These are phyloP conservation scores for Emergomyces pasteurianus DNA, from an alignment of 2,329 filamentous ascomycete genomes.

Conservation along the genomic window DNA sequence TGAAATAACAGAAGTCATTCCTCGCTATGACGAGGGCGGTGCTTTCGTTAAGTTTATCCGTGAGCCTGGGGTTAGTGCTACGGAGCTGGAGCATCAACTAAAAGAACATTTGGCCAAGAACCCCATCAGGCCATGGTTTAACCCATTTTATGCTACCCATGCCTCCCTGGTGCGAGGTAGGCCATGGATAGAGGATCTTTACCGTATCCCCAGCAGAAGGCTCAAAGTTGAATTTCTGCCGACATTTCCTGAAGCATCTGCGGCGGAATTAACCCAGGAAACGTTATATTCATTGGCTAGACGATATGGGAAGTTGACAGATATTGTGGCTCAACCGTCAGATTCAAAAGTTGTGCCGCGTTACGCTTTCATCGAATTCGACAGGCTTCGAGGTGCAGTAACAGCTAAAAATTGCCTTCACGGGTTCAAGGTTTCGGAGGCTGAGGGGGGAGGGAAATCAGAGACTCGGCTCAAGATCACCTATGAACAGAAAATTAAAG, in stretches of 20 bases:
- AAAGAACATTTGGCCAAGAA: slow-evolving; percentile 53
- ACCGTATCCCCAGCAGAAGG: slow-evolving; percentile 63
- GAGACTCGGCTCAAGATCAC: slow-evolving; percentile 70
- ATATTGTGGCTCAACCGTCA: slow-evolving; percentile 69
- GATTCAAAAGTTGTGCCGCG: slow-evolving; percentile 77
- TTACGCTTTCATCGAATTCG: slow-evolving; percentile 70
- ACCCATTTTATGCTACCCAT: slow-evolving; percentile 60
- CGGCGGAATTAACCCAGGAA: slow-evolving; percentile 74
- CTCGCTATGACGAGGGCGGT: slow-evolving; percentile 79
- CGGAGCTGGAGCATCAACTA: slow-evolving; percentile 50
- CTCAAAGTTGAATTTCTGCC: slow-evolving; percentile 78
- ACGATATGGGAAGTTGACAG: slow-evolving; percentile 76
- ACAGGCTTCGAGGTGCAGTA: slow-evolving; percentile 59
- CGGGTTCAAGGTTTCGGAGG: slow-evolving; percentile 59
- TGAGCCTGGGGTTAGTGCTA: slow-evolving; percentile 33
- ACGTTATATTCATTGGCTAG: slow-evolving; percentile 77
- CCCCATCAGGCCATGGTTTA: slow-evolving; percentile 81
- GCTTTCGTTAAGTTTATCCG: slow-evolving; percentile 79
- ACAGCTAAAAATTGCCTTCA: slow-evolving; percentile 91
- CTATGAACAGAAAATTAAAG: slow-evolving; percentile 68
- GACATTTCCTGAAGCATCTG: slow-evolving; percentile 54
- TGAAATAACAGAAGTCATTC: slow-evolving; percentile 68
- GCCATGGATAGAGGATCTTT: slow-evolving; percentile 90
- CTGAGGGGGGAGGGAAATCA: slow-evolving; percentile 58
- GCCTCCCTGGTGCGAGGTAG: slow-evolving; percentile 65